Conservation (phyloP, 495 filamentous ascomycete genomes). For the Cladorrhinum samala region DNA sequence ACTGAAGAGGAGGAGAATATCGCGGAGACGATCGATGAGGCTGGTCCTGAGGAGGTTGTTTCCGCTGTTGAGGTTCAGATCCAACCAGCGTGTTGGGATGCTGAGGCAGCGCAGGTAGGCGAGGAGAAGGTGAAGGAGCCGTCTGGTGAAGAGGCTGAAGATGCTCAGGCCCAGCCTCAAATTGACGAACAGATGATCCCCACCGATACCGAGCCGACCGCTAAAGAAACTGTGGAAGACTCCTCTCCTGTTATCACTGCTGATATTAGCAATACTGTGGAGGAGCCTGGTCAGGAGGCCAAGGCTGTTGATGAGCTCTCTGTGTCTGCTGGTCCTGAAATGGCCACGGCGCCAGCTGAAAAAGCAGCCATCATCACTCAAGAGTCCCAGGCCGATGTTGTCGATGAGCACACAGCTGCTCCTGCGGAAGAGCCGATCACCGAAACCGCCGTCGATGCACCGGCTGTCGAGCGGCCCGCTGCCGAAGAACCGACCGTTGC, state of each 20-base stretch:
- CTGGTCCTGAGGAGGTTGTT: not conserved
- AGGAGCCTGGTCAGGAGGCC: constrained; percentile 2
- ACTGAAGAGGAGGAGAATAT: constrained; percentile 8
- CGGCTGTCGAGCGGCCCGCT: not conserved
- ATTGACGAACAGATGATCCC: not conserved
- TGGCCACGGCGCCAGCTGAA: not conserved
- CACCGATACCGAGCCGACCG: not conserved
- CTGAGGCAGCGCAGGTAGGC: not conserved
- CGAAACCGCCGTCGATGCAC: not conserved
- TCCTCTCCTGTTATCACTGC: constrained; percentile 3
- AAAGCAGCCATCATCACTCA: not conserved
- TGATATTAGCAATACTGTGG: constrained; percentile 2
- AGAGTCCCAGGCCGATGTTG: not conserved
- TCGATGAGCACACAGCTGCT: not conserved
- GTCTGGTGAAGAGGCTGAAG: not conserved
- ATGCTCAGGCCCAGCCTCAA: not conserved
- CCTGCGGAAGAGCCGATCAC: constrained; percentile 3
- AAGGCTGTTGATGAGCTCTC: no score
- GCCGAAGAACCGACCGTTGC: not conserved
- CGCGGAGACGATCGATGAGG: constrained; percentile 3
- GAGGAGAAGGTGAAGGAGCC: not conserved
- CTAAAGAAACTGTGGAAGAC: constrained; percentile 1
- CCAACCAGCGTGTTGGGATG: not conserved
- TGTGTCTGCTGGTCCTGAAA: no score
- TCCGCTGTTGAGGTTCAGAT: not conserved